Conservation (phyloP, 2,329 filamentous ascomycete species). For the Colletotrichum brevisporum region DNA sequence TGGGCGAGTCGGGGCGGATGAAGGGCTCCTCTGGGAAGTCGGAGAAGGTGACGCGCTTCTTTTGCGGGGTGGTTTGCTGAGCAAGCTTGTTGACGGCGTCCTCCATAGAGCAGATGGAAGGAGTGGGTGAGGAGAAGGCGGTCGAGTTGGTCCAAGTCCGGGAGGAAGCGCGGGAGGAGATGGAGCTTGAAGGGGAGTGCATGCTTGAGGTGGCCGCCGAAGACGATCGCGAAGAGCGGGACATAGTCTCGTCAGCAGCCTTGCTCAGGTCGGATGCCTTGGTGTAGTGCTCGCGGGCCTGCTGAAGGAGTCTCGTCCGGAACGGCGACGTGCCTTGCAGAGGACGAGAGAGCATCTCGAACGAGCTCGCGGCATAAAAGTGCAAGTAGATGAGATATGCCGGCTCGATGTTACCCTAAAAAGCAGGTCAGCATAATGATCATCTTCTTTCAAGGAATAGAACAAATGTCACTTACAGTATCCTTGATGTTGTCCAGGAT, state of each 20-base stretch:
- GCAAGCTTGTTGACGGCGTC: conserved; percentile 43
- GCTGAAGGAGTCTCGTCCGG: conserved; percentile 63
- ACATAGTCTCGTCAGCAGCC: conserved; percentile 60
- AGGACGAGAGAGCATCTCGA: conserved; percentile 68
- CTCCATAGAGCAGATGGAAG: conserved; percentile 58
- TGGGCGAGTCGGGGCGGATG: conserved; percentile 72
- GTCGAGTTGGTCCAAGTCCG: conserved; percentile 57
- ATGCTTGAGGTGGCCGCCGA: conserved; percentile 56
- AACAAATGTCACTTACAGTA: conserved; percentile 51
- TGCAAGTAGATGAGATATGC: conserved; percentile 71
- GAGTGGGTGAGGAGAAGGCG: conserved; percentile 61
- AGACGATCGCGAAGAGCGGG: conserved; percentile 55
- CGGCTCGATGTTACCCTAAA: conserved; percentile 60
- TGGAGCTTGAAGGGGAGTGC: conserved; percentile 62
- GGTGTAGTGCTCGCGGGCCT: conserved; percentile 67
- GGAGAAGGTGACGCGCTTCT: conserved; percentile 57
- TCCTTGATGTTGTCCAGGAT: conserved; percentile 65
- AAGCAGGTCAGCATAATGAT: conserved; percentile 38
- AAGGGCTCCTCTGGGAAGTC: conserved; percentile 60
- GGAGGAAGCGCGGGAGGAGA: conserved; percentile 54
- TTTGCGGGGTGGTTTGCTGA: conserved; percentile 42
- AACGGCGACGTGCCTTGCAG: conserved; percentile 61
- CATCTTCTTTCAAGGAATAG: neutral
- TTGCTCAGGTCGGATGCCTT: conserved; percentile 63
- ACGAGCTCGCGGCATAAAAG: conserved; percentile 73